These are phyloP conservation scores for Stephania cephalantha DNA, from an alignment of 164 flowering plant genomes.

Conservation along the genomic window DNA sequence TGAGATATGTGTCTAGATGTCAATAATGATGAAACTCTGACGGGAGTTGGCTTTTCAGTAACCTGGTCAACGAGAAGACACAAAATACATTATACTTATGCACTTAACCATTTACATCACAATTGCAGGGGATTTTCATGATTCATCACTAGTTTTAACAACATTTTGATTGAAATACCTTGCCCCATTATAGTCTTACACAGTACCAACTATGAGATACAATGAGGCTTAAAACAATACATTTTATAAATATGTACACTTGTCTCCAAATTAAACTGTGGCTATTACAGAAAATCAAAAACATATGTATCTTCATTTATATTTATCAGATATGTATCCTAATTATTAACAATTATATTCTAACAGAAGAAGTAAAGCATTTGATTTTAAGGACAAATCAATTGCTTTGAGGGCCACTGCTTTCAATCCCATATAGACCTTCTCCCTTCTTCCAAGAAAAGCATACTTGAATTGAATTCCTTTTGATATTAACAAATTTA, in stretches of 20 bases:
- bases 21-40: slow-evolving; percentile 71
- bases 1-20: slow-evolving; percentile 85
- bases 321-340: too few species aligned
- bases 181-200: not conserved
- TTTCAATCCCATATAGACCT: not conserved
- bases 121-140: slow-evolving; percentile 1
- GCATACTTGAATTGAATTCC: not conserved
- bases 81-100: not conserved
- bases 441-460: not conserved
- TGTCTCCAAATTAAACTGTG: too few species aligned
- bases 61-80: slow-evolving; percentile 38
- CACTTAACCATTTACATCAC: not conserved
- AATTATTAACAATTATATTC: not conserved
- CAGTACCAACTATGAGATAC: not conserved
- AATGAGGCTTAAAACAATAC: not conserved
- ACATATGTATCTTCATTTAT: not conserved
- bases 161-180: not conserved
- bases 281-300: too few species aligned
- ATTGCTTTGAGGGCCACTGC: not conserved
- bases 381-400: not conserved
- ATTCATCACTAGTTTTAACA: not conserved
- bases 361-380: not conserved
- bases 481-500: not conserved
- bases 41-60: slow-evolving; percentile 75
- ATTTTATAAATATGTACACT: not conserved